Evolutionary conservation across 108 stramenopile genomes (phyloP).

Genomic region (Heterococcus sp.): DNA sequence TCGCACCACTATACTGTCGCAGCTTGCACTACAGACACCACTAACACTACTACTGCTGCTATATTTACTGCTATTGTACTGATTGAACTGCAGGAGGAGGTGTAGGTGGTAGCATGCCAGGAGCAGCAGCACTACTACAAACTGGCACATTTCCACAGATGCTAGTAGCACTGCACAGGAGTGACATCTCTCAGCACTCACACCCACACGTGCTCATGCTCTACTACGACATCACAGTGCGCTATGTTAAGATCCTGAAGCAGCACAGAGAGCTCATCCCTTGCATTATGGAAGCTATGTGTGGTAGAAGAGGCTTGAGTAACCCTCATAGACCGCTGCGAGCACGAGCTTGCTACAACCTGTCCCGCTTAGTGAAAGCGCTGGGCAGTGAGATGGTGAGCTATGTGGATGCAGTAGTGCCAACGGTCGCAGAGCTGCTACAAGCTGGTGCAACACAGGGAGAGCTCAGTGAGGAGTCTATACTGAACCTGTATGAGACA

Average conservation of each 20-base stretch:
- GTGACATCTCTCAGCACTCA: slow-evolving; percentile 35
- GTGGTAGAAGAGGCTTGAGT: slow-evolving; percentile 20
- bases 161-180: slow-evolving; percentile 36
- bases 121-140: slow-evolving; percentile 13
- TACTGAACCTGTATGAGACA: slow-evolving; percentile 42
- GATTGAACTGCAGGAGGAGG: no score
- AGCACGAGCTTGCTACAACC: slow-evolving; percentile 29
- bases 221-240: slow-evolving; percentile 35
- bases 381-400: slow-evolving; percentile 11
- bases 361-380: slow-evolving; percentile 40
- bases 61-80: no score
- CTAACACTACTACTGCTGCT: no score
- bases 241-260: slow-evolving; percentile 28
- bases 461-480: slow-evolving; percentile 8
- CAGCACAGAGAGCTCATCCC: slow-evolving; percentile 22
- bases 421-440: slow-evolving; percentile 1
- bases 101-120: background rate
- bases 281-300: slow-evolving; percentile 23
- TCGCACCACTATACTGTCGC: no score
- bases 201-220: slow-evolving; percentile 46
- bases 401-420: slow-evolving; percentile 34
- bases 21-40: no score
- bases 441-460: background rate
- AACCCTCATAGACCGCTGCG: slow-evolving; percentile 13
- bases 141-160: slow-evolving; percentile 44